Base-by-base conservation (phyloP, 2,329 filamentous ascomycete species). In the Fusarium sp. region DNA sequence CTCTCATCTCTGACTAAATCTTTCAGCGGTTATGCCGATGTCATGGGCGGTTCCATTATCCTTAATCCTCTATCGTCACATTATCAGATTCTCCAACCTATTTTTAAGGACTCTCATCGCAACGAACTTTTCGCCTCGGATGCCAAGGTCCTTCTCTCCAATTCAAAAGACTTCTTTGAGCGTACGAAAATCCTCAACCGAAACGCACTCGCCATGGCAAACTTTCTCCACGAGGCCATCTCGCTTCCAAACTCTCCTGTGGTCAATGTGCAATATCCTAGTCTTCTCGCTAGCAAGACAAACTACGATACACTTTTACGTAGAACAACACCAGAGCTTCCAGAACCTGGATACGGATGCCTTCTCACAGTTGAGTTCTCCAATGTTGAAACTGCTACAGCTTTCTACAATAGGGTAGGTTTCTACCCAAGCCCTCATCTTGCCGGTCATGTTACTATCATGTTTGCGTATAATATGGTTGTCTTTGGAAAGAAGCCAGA, bases 1-100 rank as follows among this genome's bases (percentile, higher is more conserved):
- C 66, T 85, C 17, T 83, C 83, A 0, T 84, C 81, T 23, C 77
- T 88, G 17, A 88, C 85, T n/a, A 89, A 89, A 74, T 80, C 81
- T 3, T 88, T 90, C 70, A 86, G 78, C 61, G 87, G 87, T 17
- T 82, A 82, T 60, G 80, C 85, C 21, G 81, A 89, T 67, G 82
- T 85, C 46, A 83, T 88, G 78, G 85, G 78, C 33, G 86, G 83
- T n/a, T 82, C 81, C 49, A 68, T 80, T 18, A 78, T 83, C 39
- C 77, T 88, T 39, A 85, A 85, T 69, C 84, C 84, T 0, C 69
- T 78, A 5, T 84, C 82, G 1, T 63, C 72, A 4, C 75, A 80
- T 53, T 82, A 86, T 69, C 8, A 61, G 4, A 58, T 72, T 20
- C 75, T 87, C 11, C 53, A 64, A 35, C 13, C 75, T 72, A 31